Evolutionary conservation across 805 yeast species (phyloP).

Genomic region (Torulaspora franciscae): DNA sequence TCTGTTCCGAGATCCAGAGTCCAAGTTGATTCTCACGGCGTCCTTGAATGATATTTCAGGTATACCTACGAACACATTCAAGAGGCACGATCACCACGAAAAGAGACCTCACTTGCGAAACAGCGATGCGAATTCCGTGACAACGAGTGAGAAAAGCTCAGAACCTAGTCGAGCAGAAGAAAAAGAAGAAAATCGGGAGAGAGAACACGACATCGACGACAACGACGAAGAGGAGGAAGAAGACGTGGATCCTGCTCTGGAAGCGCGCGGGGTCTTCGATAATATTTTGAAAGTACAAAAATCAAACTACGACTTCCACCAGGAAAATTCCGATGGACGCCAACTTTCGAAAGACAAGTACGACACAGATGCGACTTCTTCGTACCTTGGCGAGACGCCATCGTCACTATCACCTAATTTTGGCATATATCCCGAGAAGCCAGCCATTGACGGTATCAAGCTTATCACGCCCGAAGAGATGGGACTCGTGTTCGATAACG

Average conservation of each 20-base stretch:
- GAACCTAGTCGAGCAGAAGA: not conserved
- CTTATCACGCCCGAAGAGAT: constrained; percentile 28
- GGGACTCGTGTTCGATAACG: constrained; percentile 25
- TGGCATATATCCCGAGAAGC: constrained; percentile 6
- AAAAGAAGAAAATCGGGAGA: not conserved
- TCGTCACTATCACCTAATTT: constrained; percentile 13
- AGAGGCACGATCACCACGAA: constrained; percentile 16
- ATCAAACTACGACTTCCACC: constrained; percentile 17
- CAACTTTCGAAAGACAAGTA: constrained; percentile 2
- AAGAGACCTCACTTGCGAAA: not conserved
- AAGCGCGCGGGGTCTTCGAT: constrained; percentile 29
- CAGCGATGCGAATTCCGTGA: not conserved
- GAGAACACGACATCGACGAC: constrained; percentile 4
- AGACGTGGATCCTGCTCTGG: constrained; percentile 30
- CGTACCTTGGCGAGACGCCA: constrained; percentile 16
- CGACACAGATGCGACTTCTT: constrained; percentile 9
- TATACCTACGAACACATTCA: constrained; percentile 29
- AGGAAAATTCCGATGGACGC: not conserved
- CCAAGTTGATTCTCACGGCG: constrained; percentile 26
- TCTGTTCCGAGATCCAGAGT: constrained; percentile 11
- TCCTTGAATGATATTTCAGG: constrained; percentile 28
- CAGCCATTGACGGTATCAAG: constrained; percentile 11
- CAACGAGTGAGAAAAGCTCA: not conserved
- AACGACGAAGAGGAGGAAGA: constrained; percentile 13
- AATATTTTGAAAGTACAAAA: constrained; percentile 26